Base-by-base conservation (phyloP, 2,329 filamentous ascomycete genomes). In the Fusarium agapanthi region DNA sequence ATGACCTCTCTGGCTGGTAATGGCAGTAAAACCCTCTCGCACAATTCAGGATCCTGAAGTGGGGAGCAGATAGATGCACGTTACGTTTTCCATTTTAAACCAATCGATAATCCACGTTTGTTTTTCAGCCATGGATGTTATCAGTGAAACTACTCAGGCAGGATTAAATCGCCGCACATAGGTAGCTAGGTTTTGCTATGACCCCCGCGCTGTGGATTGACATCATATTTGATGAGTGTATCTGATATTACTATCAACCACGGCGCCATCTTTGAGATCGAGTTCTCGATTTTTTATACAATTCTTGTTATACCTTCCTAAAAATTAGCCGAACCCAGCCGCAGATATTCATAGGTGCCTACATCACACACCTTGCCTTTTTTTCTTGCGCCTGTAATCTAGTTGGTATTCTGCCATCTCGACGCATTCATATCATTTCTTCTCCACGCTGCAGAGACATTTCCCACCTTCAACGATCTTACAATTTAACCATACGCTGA, bases 201-300 rank as follows among this genome's bases (percentile, higher is more conserved):
- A 43, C 44, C 51, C 69, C 70, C 66, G 43, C 64, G 64, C 44
- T 53, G 43, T 55, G 56, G 40, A 69, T 68, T 73, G 71, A 69
- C 71, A 73, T 73, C 71, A 73, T 73, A 50, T 59, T 65, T 41
- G 20, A 57, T 67, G 48, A 34, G 62, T 44, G 30, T 40, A 30
- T 45, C 22, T 57, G 50, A 67, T 43, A 54, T 34, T 41, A 28
- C n/a, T 40, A 45, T 55, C 35, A 59, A 54, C 28, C 14, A 38
- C 44, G 34, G n/a, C 12, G 40, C 34, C 34, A 38, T 35, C 32
- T 44, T n/a, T 35, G 26, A n/a, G 13, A 18, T 41, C 45, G 15
- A 8, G 24, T 30, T 34, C 22, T 38, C 28, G 44, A 28, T 14
- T 24, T 38, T 41, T 22, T 16, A 47, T 11, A 30, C 11, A 24